Conservation (phyloP, 2,329 filamentous ascomycete genomes). For the Scedosporium aurantiacum region DNA sequence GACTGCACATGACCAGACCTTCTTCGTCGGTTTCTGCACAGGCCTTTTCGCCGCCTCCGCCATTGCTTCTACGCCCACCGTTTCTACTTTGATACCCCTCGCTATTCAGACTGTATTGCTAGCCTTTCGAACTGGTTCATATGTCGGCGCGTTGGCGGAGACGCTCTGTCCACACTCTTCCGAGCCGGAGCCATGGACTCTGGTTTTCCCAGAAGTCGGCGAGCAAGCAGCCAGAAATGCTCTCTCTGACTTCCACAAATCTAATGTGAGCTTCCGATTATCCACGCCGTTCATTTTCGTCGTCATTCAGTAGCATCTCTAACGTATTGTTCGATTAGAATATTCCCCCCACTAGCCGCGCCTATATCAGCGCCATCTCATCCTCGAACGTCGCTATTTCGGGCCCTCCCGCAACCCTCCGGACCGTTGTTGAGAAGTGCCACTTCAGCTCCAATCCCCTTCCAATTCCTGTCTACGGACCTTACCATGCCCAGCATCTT, state of each 20-base stretch:
- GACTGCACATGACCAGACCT: slow-evolving; percentile 36
- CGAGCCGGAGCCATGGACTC: slow-evolving; percentile 54
- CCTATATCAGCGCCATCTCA: slow-evolving; percentile 44
- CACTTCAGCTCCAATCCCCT: slow-evolving; percentile 29
- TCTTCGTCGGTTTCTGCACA: slow-evolving; percentile 55
- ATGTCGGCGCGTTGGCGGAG: slow-evolving; percentile 40
- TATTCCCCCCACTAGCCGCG: slow-evolving; percentile 29
- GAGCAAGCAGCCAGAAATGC: slow-evolving; percentile 38
- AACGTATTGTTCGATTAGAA: slow-evolving; percentile 6
- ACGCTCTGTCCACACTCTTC: slow-evolving; percentile 26
- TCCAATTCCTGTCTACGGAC: slow-evolving; percentile 40
- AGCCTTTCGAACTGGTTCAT: slow-evolving; percentile 52
- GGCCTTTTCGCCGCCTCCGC: slow-evolving; percentile 60
- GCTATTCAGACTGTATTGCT: slow-evolving; percentile 54
- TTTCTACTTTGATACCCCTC: slow-evolving; percentile 50
- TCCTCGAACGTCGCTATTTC: slow-evolving; percentile 39
- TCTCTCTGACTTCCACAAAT: slow-evolving; percentile 46
- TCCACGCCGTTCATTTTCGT: not conserved
- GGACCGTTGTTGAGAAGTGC: slow-evolving; percentile 28
- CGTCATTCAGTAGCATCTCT: not conserved
- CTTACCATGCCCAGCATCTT: slow-evolving; percentile 46
- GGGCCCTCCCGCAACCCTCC: slow-evolving; percentile 39
- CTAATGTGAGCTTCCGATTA: slow-evolving; percentile 30
- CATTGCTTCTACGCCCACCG: slow-evolving; percentile 50
- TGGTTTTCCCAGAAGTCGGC: slow-evolving; percentile 46